These are phyloP conservation scores for Penicillium oxalicum DNA, from an alignment of 2,329 filamentous ascomycete species.

Conservation along the genomic window DNA sequence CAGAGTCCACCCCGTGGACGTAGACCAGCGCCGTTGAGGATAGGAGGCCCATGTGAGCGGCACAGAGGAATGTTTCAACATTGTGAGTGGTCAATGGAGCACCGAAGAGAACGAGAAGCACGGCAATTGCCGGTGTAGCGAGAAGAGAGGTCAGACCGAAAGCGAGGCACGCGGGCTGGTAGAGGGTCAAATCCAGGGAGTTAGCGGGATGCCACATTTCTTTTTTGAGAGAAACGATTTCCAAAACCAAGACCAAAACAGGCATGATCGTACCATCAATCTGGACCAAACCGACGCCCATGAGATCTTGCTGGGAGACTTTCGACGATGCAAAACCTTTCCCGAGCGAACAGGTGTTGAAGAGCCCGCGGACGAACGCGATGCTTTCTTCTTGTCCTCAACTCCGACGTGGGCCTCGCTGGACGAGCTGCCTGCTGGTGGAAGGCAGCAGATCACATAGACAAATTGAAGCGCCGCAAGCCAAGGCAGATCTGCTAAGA, in stretches of 20 bases:
- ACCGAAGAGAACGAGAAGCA: constrained; percentile 77
- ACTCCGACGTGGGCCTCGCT: constrained; percentile 6
- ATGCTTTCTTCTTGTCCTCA: constrained; percentile 16
- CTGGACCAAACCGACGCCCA: constrained; percentile 18
- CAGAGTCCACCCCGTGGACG: constrained; percentile 68
- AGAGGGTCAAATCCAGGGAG: not conserved
- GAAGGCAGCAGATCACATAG: constrained; percentile 56
- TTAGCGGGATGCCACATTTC: not conserved
- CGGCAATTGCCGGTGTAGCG: constrained; percentile 52
- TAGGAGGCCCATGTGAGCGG: constrained; percentile 74
- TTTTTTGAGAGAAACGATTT: too few species aligned
- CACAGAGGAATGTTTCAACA: constrained; percentile 70
- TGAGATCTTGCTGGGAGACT: constrained; percentile 13
- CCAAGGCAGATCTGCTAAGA: constrained; percentile 57
- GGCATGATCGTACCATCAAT: constrained; percentile 20
- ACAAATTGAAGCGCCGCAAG: constrained; percentile 58
- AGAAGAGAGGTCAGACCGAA: constrained; percentile 50
- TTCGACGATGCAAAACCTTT: constrained; percentile 20
- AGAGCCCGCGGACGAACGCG: constrained; percentile 9
- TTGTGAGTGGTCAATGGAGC: constrained; percentile 81
- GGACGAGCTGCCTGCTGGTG: constrained; percentile 42
- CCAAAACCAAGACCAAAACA: not conserved
- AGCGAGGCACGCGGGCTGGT: constrained; percentile 65
- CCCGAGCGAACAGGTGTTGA: constrained; percentile 11
- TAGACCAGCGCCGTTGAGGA: constrained; percentile 77